These are phyloP conservation scores for Ramaria rubella DNA, from an alignment of 768 basidiomycete genomes.

Conservation along the genomic window DNA sequence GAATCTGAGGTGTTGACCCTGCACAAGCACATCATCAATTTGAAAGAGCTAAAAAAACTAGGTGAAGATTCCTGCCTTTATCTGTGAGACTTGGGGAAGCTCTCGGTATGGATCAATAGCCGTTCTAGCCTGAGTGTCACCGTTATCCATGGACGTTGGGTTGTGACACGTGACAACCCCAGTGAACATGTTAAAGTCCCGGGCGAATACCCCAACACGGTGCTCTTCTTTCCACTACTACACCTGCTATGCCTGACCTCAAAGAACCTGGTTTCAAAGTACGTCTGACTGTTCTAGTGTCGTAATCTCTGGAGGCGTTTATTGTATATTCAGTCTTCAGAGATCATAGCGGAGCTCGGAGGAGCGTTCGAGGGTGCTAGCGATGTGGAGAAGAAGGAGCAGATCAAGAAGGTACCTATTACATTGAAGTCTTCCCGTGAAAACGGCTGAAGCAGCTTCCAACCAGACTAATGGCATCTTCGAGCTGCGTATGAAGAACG, in stretches of 20 bases:
- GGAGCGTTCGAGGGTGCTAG: slow-evolving; percentile 45
- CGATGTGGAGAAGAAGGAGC: slow-evolving; percentile 56
- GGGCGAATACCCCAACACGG: neutral
- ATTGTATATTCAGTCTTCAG: slow-evolving; percentile 71
- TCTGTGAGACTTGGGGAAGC: slow-evolving; percentile 2
- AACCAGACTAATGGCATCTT: slow-evolving; percentile 80
- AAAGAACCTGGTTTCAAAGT: slow-evolving; percentile 74
- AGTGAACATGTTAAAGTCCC: neutral
- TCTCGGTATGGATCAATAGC: slow-evolving; percentile 5
- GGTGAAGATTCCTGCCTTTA: neutral
- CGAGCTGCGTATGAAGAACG: slow-evolving; percentile 74
- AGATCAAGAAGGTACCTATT: slow-evolving; percentile 63
- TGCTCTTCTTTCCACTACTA: neutral
- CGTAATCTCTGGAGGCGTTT: too few species aligned
- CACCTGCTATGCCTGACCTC: slow-evolving; percentile 55
- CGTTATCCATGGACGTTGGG: neutral
- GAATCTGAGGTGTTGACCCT: slow-evolving; percentile 33
- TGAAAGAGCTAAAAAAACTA: neutral
- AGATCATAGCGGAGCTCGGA: slow-evolving; percentile 49
- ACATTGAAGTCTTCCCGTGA: neutral
- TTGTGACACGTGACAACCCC: neutral
- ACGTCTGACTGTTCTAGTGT: too few species aligned
- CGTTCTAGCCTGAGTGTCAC: neutral
- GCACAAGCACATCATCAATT: neutral
- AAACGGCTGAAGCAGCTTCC: neutral